These are phyloP conservation scores for Mallotus japonicus DNA, from an alignment of 441 rosid genomes.

Conservation along the genomic window DNA sequence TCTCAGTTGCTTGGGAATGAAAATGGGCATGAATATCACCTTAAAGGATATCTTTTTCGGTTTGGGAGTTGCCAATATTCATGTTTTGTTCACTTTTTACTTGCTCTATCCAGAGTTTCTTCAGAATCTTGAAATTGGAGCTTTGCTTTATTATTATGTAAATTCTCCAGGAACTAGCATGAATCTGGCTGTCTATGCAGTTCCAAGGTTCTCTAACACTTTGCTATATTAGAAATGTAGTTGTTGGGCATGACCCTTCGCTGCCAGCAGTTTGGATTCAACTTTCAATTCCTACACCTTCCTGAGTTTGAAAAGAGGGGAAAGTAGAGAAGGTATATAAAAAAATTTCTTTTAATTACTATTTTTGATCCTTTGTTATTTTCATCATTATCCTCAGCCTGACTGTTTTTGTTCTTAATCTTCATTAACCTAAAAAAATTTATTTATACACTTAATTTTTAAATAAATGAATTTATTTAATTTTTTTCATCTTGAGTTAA, in stretches of 20 bases:
- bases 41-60: background rate
- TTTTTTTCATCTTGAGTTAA: too few species aligned
- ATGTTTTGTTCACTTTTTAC: slow-evolving; percentile 12
- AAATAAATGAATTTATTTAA: too few species aligned
- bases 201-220: background rate
- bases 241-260: background rate
- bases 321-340: too few species aligned
- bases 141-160: slow-evolving; percentile 18
- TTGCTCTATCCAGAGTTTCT: slow-evolving; percentile 13
- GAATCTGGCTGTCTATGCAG: slow-evolving; percentile 16
- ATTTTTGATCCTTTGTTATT: background rate
- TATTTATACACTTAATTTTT: too few species aligned
- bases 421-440: too few species aligned
- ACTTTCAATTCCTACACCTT: background rate
- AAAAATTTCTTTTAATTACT: background rate
- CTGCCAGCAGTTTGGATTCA: background rate
- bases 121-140: background rate
- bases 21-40: background rate
- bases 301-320: background rate
- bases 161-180: slow-evolving; percentile 5
- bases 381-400: background rate
- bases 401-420: background rate
- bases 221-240: background rate
- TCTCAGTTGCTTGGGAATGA: slow-evolving; percentile 86
- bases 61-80: background rate